Evolutionary conservation across 2,329 filamentous ascomycete genomes (phyloP), one percentile per base, ranked within the genome.

Genomic region (Cladosporium oxysporum): DNA sequence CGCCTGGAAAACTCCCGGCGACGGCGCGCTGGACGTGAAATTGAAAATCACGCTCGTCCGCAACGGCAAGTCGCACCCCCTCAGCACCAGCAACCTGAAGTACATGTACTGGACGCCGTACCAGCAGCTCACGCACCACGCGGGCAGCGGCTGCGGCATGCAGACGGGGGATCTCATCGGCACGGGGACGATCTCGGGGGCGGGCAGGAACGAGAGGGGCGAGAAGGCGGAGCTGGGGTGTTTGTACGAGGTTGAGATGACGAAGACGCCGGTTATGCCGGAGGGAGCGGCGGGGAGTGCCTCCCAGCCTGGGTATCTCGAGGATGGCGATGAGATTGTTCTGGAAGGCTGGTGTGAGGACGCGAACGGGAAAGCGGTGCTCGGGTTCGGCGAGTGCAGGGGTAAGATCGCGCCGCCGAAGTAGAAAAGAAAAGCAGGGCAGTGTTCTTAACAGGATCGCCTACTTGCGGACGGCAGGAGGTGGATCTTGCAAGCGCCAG

Each of bases 101-200:
- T 70, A 79, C 71, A 47, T 82, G 71, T 81, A 81, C 62, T 82
- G 80, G 80, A 81, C 80, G 14, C 79, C 80, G n/a, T 75, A 78
- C 58, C 80, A 82, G 61, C 79, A 81, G 71, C 69, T 82, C 14
- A 77, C 79, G 1, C 80, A 82, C 66, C 79, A 82, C 60, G 76
- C 79, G 0, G 75, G 78, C 18, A 77, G 77, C n/a, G 79, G 79
- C 3, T 81, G 79, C 66, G 77, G 75, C 0, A 74, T 82, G 64
- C 69, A 76, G 28, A 78, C 78, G 0, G 80, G 80, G 11, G 80
- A 82, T 71, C 67, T 82, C 53, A 71, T 82, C 3, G 80, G 79
- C 0, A 79, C 76, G n/a, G 80, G 80, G 12, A 82, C 80, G 0
- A 79, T 82, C 18, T 79, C 77, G 7, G 80, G 79, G 6, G 70